These are phyloP conservation scores for Aspergillus calidoustus DNA, from an alignment of 2,329 filamentous ascomycete genomes.

Conservation along the genomic window DNA sequence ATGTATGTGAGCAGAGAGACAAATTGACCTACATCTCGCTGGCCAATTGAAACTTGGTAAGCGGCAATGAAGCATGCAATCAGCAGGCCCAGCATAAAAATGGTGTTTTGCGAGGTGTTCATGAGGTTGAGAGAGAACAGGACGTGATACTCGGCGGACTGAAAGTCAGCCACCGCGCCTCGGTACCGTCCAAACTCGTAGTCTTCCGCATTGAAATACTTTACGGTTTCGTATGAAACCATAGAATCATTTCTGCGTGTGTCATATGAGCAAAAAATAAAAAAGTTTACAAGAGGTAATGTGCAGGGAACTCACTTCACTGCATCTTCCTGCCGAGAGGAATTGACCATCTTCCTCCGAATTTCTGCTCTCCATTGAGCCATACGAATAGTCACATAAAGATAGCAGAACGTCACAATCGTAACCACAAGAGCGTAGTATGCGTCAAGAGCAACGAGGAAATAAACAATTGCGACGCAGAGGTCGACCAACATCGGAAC, in stretches of 20 bases:
- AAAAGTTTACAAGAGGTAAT: background rate
- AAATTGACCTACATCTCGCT: slow-evolving; percentile 71
- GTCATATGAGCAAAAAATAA: slow-evolving; percentile 8
- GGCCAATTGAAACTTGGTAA: slow-evolving; percentile 73
- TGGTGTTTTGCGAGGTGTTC: slow-evolving; percentile 79
- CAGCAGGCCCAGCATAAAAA: slow-evolving; percentile 78
- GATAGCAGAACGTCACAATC: slow-evolving; percentile 92
- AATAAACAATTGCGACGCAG: slow-evolving; percentile 80
- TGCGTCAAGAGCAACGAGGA: slow-evolving; percentile 77
- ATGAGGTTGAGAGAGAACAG: slow-evolving; percentile 77
- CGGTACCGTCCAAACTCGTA: slow-evolving; percentile 79
- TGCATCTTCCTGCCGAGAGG: slow-evolving; percentile 91
- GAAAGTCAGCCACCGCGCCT: slow-evolving; percentile 71
- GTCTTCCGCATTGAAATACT: slow-evolving; percentile 84
- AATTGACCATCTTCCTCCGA: slow-evolving; percentile 91
- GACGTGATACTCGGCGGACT: slow-evolving; percentile 75
- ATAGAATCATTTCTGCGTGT: slow-evolving; percentile 81
- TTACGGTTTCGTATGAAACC: slow-evolving; percentile 95
- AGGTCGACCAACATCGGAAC: slow-evolving; percentile 94
- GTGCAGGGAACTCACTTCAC: slow-evolving; percentile 67
- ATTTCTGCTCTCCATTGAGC: slow-evolving; percentile 91
- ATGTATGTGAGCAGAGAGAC: slow-evolving; percentile 76
- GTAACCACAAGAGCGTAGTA: slow-evolving; percentile 89
- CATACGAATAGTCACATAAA: slow-evolving; percentile 95
- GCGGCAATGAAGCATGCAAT: slow-evolving; percentile 74